Conservation (phyloP, 78 protist genomes). For the Cavenderia fasciculata region DNA sequence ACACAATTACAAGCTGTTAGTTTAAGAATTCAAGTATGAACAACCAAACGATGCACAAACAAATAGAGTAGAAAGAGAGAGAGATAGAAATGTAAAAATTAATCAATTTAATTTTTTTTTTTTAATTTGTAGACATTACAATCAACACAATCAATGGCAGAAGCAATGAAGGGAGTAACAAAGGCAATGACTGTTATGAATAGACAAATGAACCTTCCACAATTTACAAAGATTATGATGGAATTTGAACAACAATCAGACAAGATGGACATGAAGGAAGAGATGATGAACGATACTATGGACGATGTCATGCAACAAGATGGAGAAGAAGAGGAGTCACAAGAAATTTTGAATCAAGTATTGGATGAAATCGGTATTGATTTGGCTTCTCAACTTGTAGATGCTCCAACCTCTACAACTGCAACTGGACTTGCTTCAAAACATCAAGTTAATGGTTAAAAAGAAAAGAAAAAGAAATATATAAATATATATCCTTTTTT, state of each 20-base stretch:
- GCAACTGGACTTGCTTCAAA: constrained; percentile 25
- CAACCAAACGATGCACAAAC: too few species aligned
- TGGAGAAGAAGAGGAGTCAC: constrained; percentile 93
- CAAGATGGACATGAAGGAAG: constrained; percentile 95
- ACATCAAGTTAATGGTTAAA: constrained; percentile 62
- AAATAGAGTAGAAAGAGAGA: too few species aligned
- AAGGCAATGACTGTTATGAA: constrained; percentile 94
- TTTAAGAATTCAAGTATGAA: constrained; percentile 83
- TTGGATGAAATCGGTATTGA: constrained; percentile 94
- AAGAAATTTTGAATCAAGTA: constrained; percentile 86
- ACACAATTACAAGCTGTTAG: constrained; percentile 92
- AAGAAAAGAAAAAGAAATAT: too few species aligned
- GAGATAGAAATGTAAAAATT: too few species aligned
- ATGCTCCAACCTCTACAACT: constrained; percentile 54
- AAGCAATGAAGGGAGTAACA: constrained; percentile 94
- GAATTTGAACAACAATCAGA: constrained; percentile 95
- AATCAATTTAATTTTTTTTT: background rate
- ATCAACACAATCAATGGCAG: constrained; percentile 88
- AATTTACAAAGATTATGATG: constrained; percentile 95
- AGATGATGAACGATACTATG: constrained; percentile 96
- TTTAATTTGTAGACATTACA: constrained; percentile 78
- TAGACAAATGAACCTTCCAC: constrained; percentile 89
- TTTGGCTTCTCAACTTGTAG: constrained; percentile 50
- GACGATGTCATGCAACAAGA: constrained; percentile 94
- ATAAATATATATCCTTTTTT: too few species aligned